These are phyloP conservation scores for Candida nonsorbophila DNA, from an alignment of 805 yeast genomes.

Conservation along the genomic window DNA sequence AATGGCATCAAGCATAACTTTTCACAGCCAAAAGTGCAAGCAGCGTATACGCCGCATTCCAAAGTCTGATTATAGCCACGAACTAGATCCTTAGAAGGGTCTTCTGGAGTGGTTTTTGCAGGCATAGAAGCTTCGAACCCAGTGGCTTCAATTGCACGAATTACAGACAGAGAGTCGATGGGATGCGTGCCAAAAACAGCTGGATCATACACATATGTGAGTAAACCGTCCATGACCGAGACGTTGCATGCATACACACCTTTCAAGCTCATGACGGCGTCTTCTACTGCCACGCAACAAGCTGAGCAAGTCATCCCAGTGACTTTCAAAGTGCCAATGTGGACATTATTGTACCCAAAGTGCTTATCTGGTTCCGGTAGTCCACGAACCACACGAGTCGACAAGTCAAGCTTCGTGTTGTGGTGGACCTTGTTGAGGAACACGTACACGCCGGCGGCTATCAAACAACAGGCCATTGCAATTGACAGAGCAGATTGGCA, in stretches of 20 bases:
- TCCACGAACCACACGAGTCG: conserved; percentile 3
- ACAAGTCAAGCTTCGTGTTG: conserved; percentile 1
- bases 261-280: conserved; percentile 2
- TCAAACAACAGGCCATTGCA: conserved; percentile 5
- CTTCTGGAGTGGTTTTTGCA: background rate
- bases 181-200: conserved; percentile 1
- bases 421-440: conserved; percentile 3
- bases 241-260: conserved; percentile 5
- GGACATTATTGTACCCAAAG: conserved; percentile 3
- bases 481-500: background rate
- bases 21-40: conserved; percentile 1
- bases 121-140: conserved; percentile 3
- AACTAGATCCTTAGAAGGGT: background rate
- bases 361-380: conserved; percentile 5
- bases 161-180: conserved; percentile 1
- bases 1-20: conserved; percentile 2
- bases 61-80: conserved; percentile 1
- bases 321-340: conserved; percentile 2
- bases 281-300: conserved; percentile 3
- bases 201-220: conserved; percentile 5
- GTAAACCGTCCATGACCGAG: conserved; percentile 3
- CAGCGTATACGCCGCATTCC: conserved; percentile 3
- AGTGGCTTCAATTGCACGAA: conserved; percentile 3
- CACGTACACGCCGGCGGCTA: conserved; percentile 5
- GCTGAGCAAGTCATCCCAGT: conserved; percentile 5